phyloP scores from a whole-genome alignment of 2,329 filamentous ascomycete genomes.

The Laburnicola sp. region DNA sequence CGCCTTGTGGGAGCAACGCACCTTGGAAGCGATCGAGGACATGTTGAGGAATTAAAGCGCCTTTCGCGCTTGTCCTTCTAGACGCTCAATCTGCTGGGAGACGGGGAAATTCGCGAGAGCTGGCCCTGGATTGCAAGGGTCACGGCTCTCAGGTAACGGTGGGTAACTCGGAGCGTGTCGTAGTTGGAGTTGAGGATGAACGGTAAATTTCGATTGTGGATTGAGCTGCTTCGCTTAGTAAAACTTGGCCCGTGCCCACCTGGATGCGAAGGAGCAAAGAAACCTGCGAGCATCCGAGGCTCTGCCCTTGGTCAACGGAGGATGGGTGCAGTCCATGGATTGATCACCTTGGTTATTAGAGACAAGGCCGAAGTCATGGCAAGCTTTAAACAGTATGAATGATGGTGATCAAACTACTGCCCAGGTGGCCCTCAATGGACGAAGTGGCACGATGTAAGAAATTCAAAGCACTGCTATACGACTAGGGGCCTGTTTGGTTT shows the following conservation, averaged over 20 bases:
- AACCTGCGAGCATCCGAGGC: no score
- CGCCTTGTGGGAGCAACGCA: conserved; percentile 31
- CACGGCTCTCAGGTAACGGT: conserved; percentile 41
- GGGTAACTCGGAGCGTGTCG: conserved; percentile 13
- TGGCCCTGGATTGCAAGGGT: conserved; percentile 45
- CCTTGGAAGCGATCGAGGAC: conserved; percentile 51
- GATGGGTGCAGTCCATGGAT: no score
- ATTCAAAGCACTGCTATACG: not conserved
- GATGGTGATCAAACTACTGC: not conserved
- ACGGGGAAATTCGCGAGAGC: conserved; percentile 39
- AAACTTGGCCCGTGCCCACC: conserved; percentile 21
- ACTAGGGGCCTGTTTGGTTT: no score
- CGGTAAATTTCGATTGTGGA: conserved; percentile 29
- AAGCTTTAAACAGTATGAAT: no score
- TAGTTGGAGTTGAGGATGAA: conserved; percentile 36
- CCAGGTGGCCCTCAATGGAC: not conserved
- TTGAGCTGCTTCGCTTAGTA: conserved; percentile 35
- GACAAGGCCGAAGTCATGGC: no score
- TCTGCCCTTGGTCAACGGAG: no score
- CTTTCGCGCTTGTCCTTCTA: conserved; percentile 51
- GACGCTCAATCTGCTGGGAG: conserved; percentile 46
- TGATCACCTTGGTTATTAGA: no score
- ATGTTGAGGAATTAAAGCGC: conserved; percentile 48
- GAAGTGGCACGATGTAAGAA: not conserved
- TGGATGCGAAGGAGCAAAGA: not conserved